These are phyloP conservation scores for Fusarium sp. DNA, from an alignment of 2,329 filamentous ascomycete species.

Conservation along the genomic window DNA sequence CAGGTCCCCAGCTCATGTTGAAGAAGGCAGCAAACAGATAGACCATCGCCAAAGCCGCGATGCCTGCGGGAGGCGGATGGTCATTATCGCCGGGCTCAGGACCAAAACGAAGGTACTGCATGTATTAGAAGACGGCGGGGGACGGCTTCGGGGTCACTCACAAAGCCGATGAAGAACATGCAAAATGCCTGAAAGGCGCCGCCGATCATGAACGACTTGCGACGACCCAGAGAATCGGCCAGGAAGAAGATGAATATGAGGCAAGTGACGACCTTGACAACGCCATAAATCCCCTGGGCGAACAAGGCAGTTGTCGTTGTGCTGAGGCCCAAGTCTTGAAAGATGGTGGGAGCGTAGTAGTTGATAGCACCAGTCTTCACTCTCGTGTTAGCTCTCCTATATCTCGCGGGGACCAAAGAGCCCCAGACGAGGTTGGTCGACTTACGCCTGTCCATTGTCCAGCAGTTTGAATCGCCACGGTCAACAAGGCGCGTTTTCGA, in stretches of 20 bases:
- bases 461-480: constrained; percentile 37
- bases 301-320: constrained; percentile 65
- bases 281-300: constrained; percentile 70
- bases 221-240: constrained; percentile 70
- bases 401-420: not conserved
- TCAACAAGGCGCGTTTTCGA: constrained; percentile 39
- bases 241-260: constrained; percentile 68
- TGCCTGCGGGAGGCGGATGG: constrained; percentile 52
- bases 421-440: not conserved
- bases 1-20: constrained; percentile 70
- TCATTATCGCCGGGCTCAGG: constrained; percentile 48
- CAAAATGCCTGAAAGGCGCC: constrained; percentile 42
- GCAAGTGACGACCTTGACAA: constrained; percentile 71
- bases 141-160: not conserved
- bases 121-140: not conserved
- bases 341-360: constrained; percentile 71
- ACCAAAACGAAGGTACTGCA: constrained; percentile 61
- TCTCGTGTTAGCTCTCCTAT: not conserved
- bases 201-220: constrained; percentile 48
- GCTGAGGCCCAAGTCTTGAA: constrained; percentile 64
- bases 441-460: constrained; percentile 44
- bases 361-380: constrained; percentile 50
- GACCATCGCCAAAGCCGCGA: constrained; percentile 66
- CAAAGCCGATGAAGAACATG: constrained; percentile 69
- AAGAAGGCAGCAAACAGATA: constrained; percentile 71